Conservation (phyloP, 208 protist species). For the Borovskyia barvae region DNA sequence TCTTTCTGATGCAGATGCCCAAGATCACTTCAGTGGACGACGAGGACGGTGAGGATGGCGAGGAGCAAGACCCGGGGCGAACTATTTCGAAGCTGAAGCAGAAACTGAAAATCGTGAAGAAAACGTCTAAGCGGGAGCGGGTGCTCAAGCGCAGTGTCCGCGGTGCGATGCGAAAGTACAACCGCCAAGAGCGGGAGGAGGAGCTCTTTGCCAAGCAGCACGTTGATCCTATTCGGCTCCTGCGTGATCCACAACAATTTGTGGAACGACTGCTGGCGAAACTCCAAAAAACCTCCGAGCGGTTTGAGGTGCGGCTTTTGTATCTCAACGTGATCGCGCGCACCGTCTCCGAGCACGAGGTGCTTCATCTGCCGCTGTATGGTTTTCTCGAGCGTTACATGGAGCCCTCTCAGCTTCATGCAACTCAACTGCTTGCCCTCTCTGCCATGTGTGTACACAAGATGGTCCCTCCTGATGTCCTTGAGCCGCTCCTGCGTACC, state of each 20-base stretch:
- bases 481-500: constrained; percentile 91
- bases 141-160: constrained; percentile 82
- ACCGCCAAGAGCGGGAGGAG: constrained; percentile 81
- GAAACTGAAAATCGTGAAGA: constrained; percentile 92
- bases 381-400: constrained; percentile 96
- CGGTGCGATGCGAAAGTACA: constrained; percentile 74
- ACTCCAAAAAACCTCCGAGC: constrained; percentile 91
- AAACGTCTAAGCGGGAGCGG: constrained; percentile 83
- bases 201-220: constrained; percentile 80
- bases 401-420: constrained; percentile 95
- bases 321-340: constrained; percentile 97
- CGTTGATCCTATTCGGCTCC: constrained; percentile 93
- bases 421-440: constrained; percentile 95
- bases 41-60: constrained; percentile 58
- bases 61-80: constrained; percentile 76
- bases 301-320: constrained; percentile 94
- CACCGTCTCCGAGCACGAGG: constrained; percentile 93
- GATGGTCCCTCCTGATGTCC: constrained; percentile 92
- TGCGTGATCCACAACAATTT: constrained; percentile 96
- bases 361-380: constrained; percentile 97
- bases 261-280: constrained; percentile 93
- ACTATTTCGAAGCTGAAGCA: constrained; percentile 89
- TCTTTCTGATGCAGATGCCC: constrained; percentile 94
- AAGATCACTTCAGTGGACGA: constrained; percentile 81
- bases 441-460: constrained; percentile 94